These are phyloP conservation scores for Yarrowia sp. DNA, from an alignment of 805 yeast species.

Conservation along the genomic window DNA sequence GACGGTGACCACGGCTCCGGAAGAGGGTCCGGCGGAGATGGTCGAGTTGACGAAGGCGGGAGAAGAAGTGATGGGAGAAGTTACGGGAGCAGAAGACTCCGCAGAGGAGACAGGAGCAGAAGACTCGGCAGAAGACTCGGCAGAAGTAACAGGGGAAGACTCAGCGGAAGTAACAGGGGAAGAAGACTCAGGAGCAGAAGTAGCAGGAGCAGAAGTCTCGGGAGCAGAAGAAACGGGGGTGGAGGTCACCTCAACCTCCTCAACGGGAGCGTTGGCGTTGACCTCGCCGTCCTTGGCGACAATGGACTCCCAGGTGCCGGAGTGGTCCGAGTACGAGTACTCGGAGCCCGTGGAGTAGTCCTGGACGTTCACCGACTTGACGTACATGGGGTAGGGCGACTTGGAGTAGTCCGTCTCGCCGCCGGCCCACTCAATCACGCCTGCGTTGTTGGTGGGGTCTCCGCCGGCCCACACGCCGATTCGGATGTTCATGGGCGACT, in stretches of 20 bases:
- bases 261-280: constrained; percentile 4
- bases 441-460: constrained; percentile 48
- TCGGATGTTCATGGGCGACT: constrained; percentile 77
- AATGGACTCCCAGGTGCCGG: constrained; percentile 45
- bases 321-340: constrained; percentile 44
- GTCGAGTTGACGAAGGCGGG: not conserved
- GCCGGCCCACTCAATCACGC: constrained; percentile 75
- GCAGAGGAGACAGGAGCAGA: not conserved
- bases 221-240: not conserved
- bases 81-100: not conserved
- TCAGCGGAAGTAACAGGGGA: not conserved
- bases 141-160: not conserved
- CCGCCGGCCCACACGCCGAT: constrained; percentile 55
- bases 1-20: not conserved
- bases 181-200: constrained; percentile 8
- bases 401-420: constrained; percentile 51
- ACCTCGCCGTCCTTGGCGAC: constrained; percentile 47
- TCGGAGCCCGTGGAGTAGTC: constrained; percentile 50
- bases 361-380: constrained; percentile 56
- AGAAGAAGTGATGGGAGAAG: not conserved
- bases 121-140: not conserved
- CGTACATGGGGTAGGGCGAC: constrained; percentile 57
- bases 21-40: not conserved
- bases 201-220: not conserved
- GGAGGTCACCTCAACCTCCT: not conserved